These are phyloP conservation scores for Botryobasidium botryosum DNA, from an alignment of 768 basidiomycete genomes.

Conservation along the genomic window DNA sequence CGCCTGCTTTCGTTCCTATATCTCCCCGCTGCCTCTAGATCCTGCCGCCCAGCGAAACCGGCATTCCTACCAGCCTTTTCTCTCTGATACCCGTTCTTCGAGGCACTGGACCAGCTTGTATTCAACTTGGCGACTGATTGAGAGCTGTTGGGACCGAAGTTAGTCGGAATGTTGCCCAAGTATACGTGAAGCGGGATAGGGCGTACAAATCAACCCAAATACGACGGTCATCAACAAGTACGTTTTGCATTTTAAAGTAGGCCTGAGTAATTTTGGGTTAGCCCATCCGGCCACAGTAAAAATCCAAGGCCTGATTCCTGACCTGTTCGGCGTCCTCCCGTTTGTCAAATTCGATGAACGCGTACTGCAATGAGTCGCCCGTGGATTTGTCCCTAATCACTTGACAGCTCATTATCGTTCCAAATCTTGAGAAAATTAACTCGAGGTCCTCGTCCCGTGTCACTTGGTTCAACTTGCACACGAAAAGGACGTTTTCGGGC, in stretches of 20 bases:
- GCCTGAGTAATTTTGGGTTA: constrained; percentile 46
- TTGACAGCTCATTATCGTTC: constrained; percentile 91
- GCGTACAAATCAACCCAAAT: constrained; percentile 99
- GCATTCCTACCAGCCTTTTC: constrained; percentile 25
- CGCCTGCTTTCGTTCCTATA: constrained; percentile 34
- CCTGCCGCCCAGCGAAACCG: constrained; percentile 51
- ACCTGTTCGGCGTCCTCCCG: constrained; percentile 89
- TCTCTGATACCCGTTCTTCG: too few relatives aligned
- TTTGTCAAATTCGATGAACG: constrained; percentile 96
- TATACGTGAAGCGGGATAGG: constrained; percentile 2
- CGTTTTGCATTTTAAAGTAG: constrained; percentile 99
- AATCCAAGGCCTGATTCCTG: constrained; percentile 12
- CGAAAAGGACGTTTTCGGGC: constrained; percentile 95
- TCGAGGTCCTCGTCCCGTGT: constrained; percentile 93
- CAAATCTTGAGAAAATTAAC: constrained; percentile 92
- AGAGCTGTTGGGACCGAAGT: constrained; percentile 31
- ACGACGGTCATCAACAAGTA: constrained; percentile 87
- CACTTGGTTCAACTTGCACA: constrained; percentile 95
- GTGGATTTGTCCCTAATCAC: constrained; percentile 92
- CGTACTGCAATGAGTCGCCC: constrained; percentile 93
- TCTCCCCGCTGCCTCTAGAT: constrained; percentile 52
- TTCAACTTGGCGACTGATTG: constrained; percentile 90
- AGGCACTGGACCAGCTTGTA: constrained; percentile 63
- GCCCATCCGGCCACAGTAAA: constrained; percentile 1
- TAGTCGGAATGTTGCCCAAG: background rate